These are phyloP conservation scores for Moricandia arvensis DNA, from an alignment of 345 rosid genomes.

Conservation along the genomic window DNA sequence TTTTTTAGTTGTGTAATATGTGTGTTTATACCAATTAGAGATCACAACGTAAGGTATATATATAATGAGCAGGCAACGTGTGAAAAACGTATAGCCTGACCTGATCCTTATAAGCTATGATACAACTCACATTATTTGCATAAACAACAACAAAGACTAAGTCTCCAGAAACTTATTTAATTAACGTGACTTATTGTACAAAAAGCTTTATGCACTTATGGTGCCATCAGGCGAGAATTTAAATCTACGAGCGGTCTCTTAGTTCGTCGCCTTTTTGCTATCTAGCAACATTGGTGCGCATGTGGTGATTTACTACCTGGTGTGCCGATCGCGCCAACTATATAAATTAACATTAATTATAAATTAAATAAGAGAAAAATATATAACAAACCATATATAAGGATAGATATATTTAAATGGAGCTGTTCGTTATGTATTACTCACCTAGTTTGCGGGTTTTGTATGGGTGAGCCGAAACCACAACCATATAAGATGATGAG, in stretches of 20 bases:
- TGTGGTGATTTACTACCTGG: not conserved
- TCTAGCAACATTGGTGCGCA: not conserved
- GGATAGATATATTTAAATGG: not conserved
- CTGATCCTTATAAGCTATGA: not conserved
- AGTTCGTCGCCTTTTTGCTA: not conserved
- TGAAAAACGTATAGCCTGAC: not conserved
- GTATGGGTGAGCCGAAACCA: constrained; percentile 1
- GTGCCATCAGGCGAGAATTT: not conserved
- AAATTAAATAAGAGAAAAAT: not conserved
- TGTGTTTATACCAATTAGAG: not conserved
- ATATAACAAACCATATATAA: not conserved
- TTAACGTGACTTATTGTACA: not conserved
- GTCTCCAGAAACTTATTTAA: not conserved
- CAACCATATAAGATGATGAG: not conserved
- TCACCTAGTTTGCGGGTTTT: constrained; percentile 14
- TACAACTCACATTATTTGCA: not conserved
- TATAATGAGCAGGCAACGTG: not conserved
- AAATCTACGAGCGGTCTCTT: not conserved
- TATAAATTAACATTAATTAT: not conserved
- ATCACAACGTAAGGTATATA: not conserved
- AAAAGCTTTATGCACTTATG: not conserved
- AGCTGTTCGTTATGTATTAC: constrained; percentile 1
- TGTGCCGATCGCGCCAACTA: not conserved
- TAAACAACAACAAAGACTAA: not conserved
- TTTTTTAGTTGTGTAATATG: not conserved